phyloP scores from a whole-genome alignment of 176 grass and related monocot species.

The Dendrocalamus sinicus region DNA sequence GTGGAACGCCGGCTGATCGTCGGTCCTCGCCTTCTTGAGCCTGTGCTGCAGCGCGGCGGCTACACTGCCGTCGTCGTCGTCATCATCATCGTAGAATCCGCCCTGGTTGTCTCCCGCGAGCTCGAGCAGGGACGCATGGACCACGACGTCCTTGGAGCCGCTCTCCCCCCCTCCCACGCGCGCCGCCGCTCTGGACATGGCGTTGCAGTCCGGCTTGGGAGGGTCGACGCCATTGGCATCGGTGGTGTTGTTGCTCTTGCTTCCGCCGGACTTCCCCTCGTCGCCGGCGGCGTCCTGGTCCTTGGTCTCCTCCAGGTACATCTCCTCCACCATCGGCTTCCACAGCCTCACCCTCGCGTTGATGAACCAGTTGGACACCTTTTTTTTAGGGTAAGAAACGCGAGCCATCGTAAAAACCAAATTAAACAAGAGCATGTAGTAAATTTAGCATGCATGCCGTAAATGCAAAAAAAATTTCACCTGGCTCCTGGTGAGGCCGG shows the following conservation, averaged over 20 bases:
- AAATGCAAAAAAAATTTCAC: slow-evolving; percentile 17
- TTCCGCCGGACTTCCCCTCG: slow-evolving; percentile 42
- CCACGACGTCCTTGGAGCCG: slow-evolving; percentile 30
- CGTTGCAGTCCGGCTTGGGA: slow-evolving; percentile 35
- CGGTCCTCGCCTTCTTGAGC: slow-evolving; percentile 72
- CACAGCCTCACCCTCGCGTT: slow-evolving; percentile 95
- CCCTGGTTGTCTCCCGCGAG: slow-evolving; percentile 39
- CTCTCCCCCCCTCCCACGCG: slow-evolving; percentile 20
- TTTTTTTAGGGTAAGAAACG: no score
- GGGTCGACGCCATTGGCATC: slow-evolving; percentile 33
- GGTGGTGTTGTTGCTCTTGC: slow-evolving; percentile 44
- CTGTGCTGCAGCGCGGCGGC: slow-evolving; percentile 26
- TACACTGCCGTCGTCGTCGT: background rate
- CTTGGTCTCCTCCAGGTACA: slow-evolving; percentile 96
- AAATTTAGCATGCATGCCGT: background rate
- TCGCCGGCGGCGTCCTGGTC: slow-evolving; percentile 54
- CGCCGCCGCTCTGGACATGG: slow-evolving; percentile 24
- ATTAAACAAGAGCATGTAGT: background rate
- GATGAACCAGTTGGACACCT: slow-evolving; percentile 99
- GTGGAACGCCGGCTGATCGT: slow-evolving; percentile 39
- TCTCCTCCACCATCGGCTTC: slow-evolving; percentile 99
- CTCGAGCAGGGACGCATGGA: slow-evolving; percentile 51
- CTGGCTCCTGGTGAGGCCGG: slow-evolving; percentile 96
- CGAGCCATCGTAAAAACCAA: background rate
- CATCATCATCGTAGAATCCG: slow-evolving; percentile 34